Conservation (phyloP, 1,284 basidiomycete species). For the Takashimella tepidaria region DNA sequence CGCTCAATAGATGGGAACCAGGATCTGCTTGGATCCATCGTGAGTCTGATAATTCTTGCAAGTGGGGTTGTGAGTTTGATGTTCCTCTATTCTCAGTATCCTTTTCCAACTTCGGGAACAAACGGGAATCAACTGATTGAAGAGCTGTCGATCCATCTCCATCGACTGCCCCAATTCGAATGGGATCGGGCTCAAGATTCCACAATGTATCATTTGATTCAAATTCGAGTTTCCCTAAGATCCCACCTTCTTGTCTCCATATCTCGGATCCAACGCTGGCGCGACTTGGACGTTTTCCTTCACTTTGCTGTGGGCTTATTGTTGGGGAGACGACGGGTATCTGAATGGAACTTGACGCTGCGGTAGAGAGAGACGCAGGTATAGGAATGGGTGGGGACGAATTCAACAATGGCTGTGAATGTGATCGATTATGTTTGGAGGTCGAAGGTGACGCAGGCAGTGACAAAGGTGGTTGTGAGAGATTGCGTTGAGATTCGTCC, state of each 20-base stretch:
- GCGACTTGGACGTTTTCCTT: neutral
- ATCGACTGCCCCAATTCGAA: too few relatives aligned
- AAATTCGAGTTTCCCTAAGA: conserved; percentile 15
- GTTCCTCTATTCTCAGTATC: too few relatives aligned
- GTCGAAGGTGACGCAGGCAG: too few relatives aligned
- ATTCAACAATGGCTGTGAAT: neutral
- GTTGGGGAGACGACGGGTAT: neutral
- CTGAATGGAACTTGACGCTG: neutral
- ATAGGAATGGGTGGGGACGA: neutral
- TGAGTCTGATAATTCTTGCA: too few relatives aligned
- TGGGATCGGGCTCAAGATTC: neutral
- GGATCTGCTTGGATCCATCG: too few relatives aligned
- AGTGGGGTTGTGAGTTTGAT: too few relatives aligned
- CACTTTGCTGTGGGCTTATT: neutral
- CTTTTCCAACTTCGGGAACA: too few relatives aligned
- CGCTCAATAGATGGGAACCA: too few relatives aligned
- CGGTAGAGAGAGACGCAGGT: neutral
- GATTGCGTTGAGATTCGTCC: neutral
- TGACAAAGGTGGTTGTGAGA: neutral
- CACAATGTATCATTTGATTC: conserved; percentile 1
- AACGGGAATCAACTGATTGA: too few relatives aligned
- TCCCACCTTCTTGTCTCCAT: conserved; percentile 16
- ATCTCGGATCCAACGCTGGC: conserved; percentile 2
- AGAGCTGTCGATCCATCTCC: neutral
- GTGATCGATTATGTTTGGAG: neutral